Evolutionary conservation across 1,284 basidiomycete species (phyloP).

Genomic region (Schizophyllum amplum): DNA sequence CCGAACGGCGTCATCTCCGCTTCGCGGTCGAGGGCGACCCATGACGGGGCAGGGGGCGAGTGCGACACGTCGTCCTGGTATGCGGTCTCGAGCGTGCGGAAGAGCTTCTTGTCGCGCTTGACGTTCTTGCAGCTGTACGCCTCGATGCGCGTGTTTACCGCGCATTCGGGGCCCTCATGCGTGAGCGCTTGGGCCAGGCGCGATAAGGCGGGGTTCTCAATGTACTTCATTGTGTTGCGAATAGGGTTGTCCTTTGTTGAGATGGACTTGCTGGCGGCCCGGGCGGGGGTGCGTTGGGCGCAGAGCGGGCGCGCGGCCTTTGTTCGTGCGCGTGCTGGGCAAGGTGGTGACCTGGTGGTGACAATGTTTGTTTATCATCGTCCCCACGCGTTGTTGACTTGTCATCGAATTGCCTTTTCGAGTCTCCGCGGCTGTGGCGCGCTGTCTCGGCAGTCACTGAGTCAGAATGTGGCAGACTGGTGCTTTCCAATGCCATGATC

Average conservation of each 20-base stretch:
- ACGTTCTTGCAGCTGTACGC: constrained; percentile 98
- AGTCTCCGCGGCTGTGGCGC: neutral
- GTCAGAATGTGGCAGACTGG: too few relatives aligned
- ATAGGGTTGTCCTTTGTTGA: neutral
- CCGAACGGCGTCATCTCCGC: constrained; percentile 73
- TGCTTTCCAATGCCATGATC: too few relatives aligned
- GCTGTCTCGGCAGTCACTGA: too few relatives aligned
- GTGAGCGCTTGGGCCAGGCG: constrained; percentile 78
- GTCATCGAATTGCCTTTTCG: neutral
- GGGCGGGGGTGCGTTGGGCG: neutral
- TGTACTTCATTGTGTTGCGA: constrained; percentile 73
- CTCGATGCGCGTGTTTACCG: constrained; percentile 90
- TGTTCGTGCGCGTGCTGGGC: neutral
- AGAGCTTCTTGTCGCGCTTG: constrained; percentile 94
- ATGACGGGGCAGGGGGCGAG: constrained; percentile 63
- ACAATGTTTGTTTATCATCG: neutral
- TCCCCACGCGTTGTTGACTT: neutral
- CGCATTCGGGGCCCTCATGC: constrained; percentile 82
- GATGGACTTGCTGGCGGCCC: neutral
- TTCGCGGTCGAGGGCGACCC: constrained; percentile 58
- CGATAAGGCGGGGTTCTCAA: constrained; percentile 77
- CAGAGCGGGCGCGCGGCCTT: neutral
- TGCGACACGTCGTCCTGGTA: constrained; percentile 73
- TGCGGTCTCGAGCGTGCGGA: constrained; percentile 83
- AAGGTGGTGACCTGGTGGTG: too few relatives aligned